Percentiles rank a stretch among this genome's conserved stretches.
phyloP scores from a whole-genome alignment of 148 eudicot species.

The Rhododendron mucronatum region DNA sequence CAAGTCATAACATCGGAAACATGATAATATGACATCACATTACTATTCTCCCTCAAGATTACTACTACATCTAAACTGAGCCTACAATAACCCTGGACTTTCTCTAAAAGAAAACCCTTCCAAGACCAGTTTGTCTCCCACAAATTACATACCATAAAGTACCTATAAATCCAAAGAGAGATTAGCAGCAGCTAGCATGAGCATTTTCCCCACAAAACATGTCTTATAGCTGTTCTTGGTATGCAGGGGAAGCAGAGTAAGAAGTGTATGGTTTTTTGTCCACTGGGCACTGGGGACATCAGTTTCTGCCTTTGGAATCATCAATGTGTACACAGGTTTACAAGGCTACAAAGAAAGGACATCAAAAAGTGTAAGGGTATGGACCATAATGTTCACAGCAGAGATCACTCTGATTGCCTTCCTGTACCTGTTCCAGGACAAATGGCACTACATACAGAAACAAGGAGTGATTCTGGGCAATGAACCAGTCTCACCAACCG shows the following conservation, averaged over 20 bases:
- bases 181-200: neutral
- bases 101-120: neutral
- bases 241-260: conserved; percentile 54
- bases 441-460: conserved; percentile 54
- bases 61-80: too few relatives aligned
- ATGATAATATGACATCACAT: too few relatives aligned
- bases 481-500: conserved; percentile 34
- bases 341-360: conserved; percentile 56
- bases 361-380: conserved; percentile 32
- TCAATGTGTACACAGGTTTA: conserved; percentile 69
- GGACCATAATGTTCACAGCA: conserved; percentile 59
- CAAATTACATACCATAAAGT: neutral
- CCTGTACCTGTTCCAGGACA: conserved; percentile 66
- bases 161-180: neutral
- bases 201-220: neutral
- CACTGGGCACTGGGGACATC: conserved; percentile 73
- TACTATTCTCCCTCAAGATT: too few relatives aligned
- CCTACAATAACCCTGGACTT: neutral
- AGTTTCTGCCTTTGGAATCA: conserved; percentile 51
- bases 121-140: neutral
- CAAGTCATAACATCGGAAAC: too few relatives aligned
- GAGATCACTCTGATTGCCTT: conserved; percentile 43
- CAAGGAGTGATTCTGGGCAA: conserved; percentile 38
- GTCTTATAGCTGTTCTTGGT: neutral
- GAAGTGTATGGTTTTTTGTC: conserved; percentile 58